Percentiles rank a stretch among this genome's conserved stretches.
phyloP scores from a whole-genome alignment of 768 basidiomycete genomes.

The Royoungia palumana region DNA sequence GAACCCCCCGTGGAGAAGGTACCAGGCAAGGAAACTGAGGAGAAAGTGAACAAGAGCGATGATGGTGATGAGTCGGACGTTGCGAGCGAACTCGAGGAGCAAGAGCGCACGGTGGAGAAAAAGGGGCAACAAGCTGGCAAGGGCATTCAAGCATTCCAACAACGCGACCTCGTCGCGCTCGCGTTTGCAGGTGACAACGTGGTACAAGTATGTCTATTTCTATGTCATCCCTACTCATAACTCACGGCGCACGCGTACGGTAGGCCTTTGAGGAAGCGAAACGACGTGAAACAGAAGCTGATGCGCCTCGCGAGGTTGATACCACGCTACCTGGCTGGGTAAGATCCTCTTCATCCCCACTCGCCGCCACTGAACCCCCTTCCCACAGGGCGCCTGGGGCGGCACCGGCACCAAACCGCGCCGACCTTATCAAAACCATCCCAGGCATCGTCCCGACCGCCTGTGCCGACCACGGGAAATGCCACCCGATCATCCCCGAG shows the following conservation, averaged over 20 bases:
- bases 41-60: background rate
- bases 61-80: constrained; percentile 44
- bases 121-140: constrained; percentile 42
- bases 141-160: constrained; percentile 70
- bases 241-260: background rate
- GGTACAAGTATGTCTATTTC: constrained; percentile 57
- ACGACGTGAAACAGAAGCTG: constrained; percentile 73
- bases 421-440: constrained; percentile 71
- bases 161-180: constrained; percentile 87
- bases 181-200: constrained; percentile 99
- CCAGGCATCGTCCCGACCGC: constrained; percentile 75
- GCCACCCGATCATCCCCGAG: constrained; percentile 93
- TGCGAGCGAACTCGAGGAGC: constrained; percentile 68
- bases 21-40: constrained; percentile 6
- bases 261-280: constrained; percentile 89
- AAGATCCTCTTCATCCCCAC: constrained; percentile 12
- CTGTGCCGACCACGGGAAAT: constrained; percentile 81
- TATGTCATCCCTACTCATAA: background rate
- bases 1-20: background rate
- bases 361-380: background rate
- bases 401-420: constrained; percentile 66
- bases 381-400: constrained; percentile 92
- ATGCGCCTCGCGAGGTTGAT: constrained; percentile 86
- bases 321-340: constrained; percentile 96
- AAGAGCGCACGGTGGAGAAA: constrained; percentile 49